Conservation (phyloP, 2,329 filamentous ascomycete species). For the Basipetospora chlamydospora region DNA sequence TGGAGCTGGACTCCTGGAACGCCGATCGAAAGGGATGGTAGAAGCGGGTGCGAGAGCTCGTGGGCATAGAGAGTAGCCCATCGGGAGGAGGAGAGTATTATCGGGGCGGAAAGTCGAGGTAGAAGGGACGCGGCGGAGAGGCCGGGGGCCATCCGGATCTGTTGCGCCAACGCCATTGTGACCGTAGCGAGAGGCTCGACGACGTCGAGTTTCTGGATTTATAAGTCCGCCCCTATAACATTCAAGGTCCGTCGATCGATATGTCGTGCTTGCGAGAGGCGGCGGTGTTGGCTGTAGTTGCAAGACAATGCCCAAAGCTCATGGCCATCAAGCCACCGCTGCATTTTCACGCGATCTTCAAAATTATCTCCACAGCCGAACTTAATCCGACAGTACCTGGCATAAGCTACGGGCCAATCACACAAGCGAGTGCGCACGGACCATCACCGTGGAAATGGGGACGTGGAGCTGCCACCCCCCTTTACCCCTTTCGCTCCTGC, state of each 20-base stretch:
- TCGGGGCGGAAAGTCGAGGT: conserved; percentile 33
- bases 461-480: conserved; percentile 14
- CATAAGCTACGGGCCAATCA: conserved; percentile 10
- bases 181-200: too few species aligned
- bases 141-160: conserved; percentile 28
- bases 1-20: conserved; percentile 45
- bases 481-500: conserved; percentile 25
- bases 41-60: conserved; percentile 27
- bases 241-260: too few species aligned
- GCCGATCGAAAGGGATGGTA: conserved; percentile 40
- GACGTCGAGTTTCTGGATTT: too few species aligned
- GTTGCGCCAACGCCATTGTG: conserved; percentile 3
- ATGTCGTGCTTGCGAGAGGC: neutral
- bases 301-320: too few species aligned
- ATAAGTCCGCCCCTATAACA: too few species aligned
- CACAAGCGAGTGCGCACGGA: conserved; percentile 6
- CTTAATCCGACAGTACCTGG: conserved; percentile 3
- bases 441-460: conserved; percentile 8
- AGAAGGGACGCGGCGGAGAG: conserved; percentile 33
- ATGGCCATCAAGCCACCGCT: neutral
- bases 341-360: conserved; percentile 4
- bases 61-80: conserved; percentile 29
- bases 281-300: neutral
- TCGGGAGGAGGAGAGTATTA: conserved; percentile 24
- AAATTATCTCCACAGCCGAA: conserved; percentile 7